phyloP scores from a whole-genome alignment of 2,329 filamentous ascomycete species.

The Clonostachys chloroleuca region DNA sequence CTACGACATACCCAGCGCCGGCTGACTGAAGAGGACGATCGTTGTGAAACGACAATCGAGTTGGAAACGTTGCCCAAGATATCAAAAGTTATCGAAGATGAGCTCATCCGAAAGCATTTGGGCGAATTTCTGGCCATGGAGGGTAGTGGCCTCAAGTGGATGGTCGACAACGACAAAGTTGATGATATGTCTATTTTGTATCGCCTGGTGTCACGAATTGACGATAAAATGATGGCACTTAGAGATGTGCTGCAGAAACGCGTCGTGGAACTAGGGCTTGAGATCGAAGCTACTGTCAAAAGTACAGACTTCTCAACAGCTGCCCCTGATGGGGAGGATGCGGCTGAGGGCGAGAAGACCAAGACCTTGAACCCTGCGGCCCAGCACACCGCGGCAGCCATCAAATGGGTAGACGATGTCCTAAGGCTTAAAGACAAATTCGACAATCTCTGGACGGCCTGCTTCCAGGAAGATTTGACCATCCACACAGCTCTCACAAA shows the following conservation, averaged over 20 bases:
- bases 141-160: conserved; percentile 75
- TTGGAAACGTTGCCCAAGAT: conserved; percentile 69
- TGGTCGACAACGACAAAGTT: conserved; percentile 85
- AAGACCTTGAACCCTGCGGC: conserved; percentile 48
- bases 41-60: conserved; percentile 80
- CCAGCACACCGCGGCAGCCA: conserved; percentile 79
- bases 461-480: conserved; percentile 71
- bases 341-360: conserved; percentile 30
- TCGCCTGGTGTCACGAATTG: conserved; percentile 71
- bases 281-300: conserved; percentile 69
- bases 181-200: conserved; percentile 81
- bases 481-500: conserved; percentile 79
- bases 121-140: conserved; percentile 81
- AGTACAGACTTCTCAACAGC: conserved; percentile 47
- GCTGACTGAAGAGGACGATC: conserved; percentile 74
- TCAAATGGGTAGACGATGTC: conserved; percentile 94
- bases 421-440: conserved; percentile 84
- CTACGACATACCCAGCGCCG: conserved; percentile 71
- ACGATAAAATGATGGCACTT: conserved; percentile 66
- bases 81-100: conserved; percentile 70
- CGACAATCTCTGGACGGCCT: conserved; percentile 68
- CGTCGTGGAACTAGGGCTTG: conserved; percentile 73
- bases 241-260: conserved; percentile 68
- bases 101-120: conserved; percentile 75
- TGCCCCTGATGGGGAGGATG: conserved; percentile 39